phyloP scores from a whole-genome alignment of 768 basidiomycete genomes.

The Leucocoprinus leucothites region DNA sequence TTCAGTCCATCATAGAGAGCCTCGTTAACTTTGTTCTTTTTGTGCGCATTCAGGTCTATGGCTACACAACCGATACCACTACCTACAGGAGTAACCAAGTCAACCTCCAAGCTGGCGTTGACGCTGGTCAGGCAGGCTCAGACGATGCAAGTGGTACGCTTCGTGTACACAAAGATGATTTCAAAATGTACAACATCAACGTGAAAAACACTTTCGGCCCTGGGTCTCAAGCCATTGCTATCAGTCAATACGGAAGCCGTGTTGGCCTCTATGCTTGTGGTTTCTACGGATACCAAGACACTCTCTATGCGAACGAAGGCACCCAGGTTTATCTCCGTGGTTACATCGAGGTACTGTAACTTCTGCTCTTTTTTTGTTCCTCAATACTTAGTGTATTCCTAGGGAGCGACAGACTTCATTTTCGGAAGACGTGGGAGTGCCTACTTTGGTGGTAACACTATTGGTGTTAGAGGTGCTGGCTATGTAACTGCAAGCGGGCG shows the following conservation, averaged over 20 bases:
- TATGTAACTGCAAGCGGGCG: constrained; percentile 49
- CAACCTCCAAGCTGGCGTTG: constrained; percentile 33
- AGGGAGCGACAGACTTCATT: constrained; percentile 51
- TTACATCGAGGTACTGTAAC: constrained; percentile 41
- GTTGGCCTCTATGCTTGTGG: constrained; percentile 44
- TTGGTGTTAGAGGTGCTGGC: constrained; percentile 40
- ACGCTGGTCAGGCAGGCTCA: constrained; percentile 34
- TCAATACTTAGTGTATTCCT: background rate
- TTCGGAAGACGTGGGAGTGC: constrained; percentile 43
- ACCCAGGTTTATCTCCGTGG: constrained; percentile 45
- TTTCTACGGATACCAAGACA: constrained; percentile 48
- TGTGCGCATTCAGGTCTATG: constrained; percentile 31
- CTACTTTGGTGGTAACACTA: constrained; percentile 48
- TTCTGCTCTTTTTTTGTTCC: background rate
- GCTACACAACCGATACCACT: constrained; percentile 39
- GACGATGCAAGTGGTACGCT: constrained; percentile 48
- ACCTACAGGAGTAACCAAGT: constrained; percentile 38
- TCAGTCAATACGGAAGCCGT: constrained; percentile 46
- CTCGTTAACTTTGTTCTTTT: background rate
- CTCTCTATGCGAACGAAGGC: constrained; percentile 42
- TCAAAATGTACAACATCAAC: constrained; percentile 48
- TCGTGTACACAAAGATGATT: constrained; percentile 44
- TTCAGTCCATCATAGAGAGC: background rate
- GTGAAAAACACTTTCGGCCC: constrained; percentile 44
- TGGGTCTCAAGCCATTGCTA: constrained; percentile 45